Base-by-base conservation (phyloP, 2,329 filamentous ascomycete genomes). In the Rhynchosporium graminicola region DNA sequence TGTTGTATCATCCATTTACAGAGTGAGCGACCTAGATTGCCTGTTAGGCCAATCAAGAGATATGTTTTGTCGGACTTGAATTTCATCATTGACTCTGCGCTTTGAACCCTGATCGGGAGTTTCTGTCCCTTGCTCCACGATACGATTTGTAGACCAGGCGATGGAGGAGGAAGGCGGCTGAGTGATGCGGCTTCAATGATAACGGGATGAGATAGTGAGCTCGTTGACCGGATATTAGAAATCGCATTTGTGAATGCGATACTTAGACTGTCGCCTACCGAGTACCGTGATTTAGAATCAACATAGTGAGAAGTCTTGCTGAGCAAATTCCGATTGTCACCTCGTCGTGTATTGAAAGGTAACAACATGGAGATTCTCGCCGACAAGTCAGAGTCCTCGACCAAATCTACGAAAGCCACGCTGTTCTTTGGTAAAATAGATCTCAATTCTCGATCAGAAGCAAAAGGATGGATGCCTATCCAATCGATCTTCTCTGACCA, bases 1-100 rank as follows among this genome's bases (percentile, higher is more conserved):
- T 71, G 70, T 0, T 45, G 47, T 0, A 76, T 70, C 78, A 80
- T 79, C 76, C 76, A 80, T 40, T 72, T 56, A 47, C 73, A 75
- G 0, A 80, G 68, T 0, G 77, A 77, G 12, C 70, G 71, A 1
- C 78, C 79, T 2, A 76, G 40, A 0, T 65, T 60, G 7, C 72
- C 66, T 1, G 68, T 66, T 1, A 76, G 57, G 15, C 75, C 75
- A 33, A 70, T 65, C 7, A 77, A 52, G 12, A 71, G 38, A 51
- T 77, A 77, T 0, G 75, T 76, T 65, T 70, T 74, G 54, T 72
- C 55, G 28, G 26, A 10, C 42, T 62, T 38, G 60, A 45, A 62
- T 58, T 33, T 42, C 57, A 62, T 46, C 51, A 60, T 40, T 5
- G 57, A 28, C 47, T 62, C 12, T 29, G 58, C 29, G 13, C 51